Base-by-base conservation (phyloP, 345 rosid genomes). In the Linum usitatissimum region DNA sequence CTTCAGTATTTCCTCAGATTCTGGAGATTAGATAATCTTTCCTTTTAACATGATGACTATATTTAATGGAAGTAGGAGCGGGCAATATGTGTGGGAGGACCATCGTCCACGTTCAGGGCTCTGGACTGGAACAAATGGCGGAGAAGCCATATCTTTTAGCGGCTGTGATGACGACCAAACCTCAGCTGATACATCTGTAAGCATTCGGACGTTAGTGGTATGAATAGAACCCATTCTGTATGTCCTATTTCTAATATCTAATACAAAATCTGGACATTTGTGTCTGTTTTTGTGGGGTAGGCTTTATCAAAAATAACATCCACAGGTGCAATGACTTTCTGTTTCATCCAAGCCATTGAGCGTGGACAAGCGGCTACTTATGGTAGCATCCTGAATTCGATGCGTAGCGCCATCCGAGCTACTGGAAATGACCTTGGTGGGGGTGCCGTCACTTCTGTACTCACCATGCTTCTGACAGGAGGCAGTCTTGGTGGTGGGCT, bases 121-220 rank as follows among this genome's bases (percentile, higher is more conserved):
- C 49, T 82, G 85, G 87, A 88, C 86, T 76, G 97, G 96, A 72
- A 88, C 97, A 54, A 80, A 76, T 61, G 96, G 97, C 34, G 97
- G 97, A 62, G 96, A 88, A 76, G 96, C 65, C 63, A 83, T 86
- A 54, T 88, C 91, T 18, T 79, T 91, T 62, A 86, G 96, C 64
- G 94, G 94, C 39, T 91, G 97, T 69, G 96, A 91, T 71, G 97
- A 86, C 64, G 51, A 91, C 73, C 94, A 91, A 76, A 88, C 96
- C 56, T 86, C 97, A 2, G 96, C 91, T 3, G 96, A 91, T 63
- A 88, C 96, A 45, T 81, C 96, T 19, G 97, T 86, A 81, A 81
- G 84, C 77, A 30, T 62, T 55, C 18, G 45, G 19, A 55, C 9
- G 51, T 4, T 45, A 45, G 15, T 45, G 51, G 0, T 2, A 15